Evolutionary conservation across 768 basidiomycete species (phyloP), one percentile per base, ranked within the genome.

Genomic region (Fomitopsis pulvina): DNA sequence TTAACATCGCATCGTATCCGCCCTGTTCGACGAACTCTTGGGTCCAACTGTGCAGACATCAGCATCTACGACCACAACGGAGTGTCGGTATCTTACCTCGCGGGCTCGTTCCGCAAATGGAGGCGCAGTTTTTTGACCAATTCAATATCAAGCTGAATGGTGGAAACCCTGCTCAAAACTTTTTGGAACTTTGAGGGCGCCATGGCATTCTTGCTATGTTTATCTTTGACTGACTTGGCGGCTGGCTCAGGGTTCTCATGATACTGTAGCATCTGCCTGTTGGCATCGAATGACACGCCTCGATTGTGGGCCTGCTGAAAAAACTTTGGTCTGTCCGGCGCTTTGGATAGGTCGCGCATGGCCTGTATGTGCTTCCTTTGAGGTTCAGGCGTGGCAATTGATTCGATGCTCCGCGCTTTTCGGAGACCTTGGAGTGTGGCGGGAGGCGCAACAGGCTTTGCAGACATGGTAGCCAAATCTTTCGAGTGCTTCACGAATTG

Each of bases 401-500:
- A 86, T 50, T 88, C 85, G 54, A 76, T 86, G 62, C 88, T 90
- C 55, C 78, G 82, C 7, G 82, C 80, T 56, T 79, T 79, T 40
- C 89, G 80, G 28, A 90, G 65, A 18, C 77, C 68, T 42, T 76
- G 75, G 24, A 84, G 79, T 3, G 80, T 77, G 16, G 62, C 56
- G 2, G 79, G 76, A 2, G 52, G 41, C 40, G 42, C 32, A 67
- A 67, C 21, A 52, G 28, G 20, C 56, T 59, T 47, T 22, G 64
- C 60, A 25, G 70, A 70, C 51, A 67, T 72, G 7, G 71, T 64
- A 18, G 75, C 68, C 63, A 88, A 70, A 24, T 78, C 76, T 26
- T 85, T 81, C 0, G 90, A 91, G 0, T 89, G 90, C 62, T 88
- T 91, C 49, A 95, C 71, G 88, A 95, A 93, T 11, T 87, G 88